Evolutionary conservation across 2,329 filamentous ascomycete genomes (phyloP), one percentile per base, ranked within the genome.

Genomic region (Trichothecium roseum): DNA sequence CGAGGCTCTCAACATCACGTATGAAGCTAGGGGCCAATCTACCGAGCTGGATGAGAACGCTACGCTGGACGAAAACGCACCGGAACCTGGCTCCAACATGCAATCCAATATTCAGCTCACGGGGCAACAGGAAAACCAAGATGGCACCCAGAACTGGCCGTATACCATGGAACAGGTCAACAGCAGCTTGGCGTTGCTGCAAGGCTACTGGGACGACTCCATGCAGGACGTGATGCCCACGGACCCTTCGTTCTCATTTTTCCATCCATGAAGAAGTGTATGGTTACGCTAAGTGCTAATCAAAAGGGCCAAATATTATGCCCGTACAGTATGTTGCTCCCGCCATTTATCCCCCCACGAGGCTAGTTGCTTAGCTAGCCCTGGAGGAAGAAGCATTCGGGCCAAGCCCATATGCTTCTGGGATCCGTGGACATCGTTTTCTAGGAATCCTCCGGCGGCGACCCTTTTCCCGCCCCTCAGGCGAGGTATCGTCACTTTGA

Each of bases 401-500:
- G 18, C 37, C 12, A 55, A 42, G 9, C 44, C 42, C 5, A 52
- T 34, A 32, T 55, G 45, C 29, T 48, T 42, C 39, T 53, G 51
- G 10, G 50, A 48, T 2, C 48, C 51, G 16, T 55, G 52, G 4
- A 52, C 46, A 28, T 55, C 52, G 28, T 45, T 43, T 38, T 54
- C 52, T 50, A 53, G 50, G 35, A 52, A 55, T 4, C 50, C 41
- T 8, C 52, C 52, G 7, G 44, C 45, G 3, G 45, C 28, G 1
- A 22, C 37, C 9, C 33, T 37, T 34, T 37, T 44, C 5, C 48
- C 39, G 12, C 18, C 29, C 18, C 44, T 35, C 2, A 40, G 20
- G 4, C 43, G 32, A 3, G 44, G 44, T 17, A 67, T 59, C 4
- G 63, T 66, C 3, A 53, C 57, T 36, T 70, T 70, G 47, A 62